These are phyloP conservation scores for Bipolaris bicolor DNA, from an alignment of 2,329 filamentous ascomycete genomes.

Conservation along the genomic window DNA sequence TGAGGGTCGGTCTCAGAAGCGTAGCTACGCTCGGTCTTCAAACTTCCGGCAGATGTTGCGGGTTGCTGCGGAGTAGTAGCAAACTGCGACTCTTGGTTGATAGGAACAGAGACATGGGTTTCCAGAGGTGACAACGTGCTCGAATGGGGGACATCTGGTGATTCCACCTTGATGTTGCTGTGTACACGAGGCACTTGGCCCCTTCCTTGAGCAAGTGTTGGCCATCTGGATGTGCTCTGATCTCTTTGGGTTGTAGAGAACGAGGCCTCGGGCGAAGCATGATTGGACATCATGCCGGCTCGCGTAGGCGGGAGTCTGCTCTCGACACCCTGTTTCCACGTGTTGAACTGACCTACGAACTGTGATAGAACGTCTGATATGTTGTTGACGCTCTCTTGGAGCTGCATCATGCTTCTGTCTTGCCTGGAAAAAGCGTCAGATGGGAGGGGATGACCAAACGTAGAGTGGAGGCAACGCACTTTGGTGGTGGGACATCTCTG, in stretches of 20 bases:
- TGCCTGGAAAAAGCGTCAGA: conserved; percentile 44
- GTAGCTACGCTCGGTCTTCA: conserved; percentile 35
- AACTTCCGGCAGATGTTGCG: conserved; percentile 44
- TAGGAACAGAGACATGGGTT: conserved; percentile 35
- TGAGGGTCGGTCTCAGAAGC: conserved; percentile 22
- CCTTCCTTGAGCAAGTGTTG: conserved; percentile 39
- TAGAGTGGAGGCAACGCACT: conserved; percentile 62
- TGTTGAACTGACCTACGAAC: conserved; percentile 41
- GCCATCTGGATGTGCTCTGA: conserved; percentile 33
- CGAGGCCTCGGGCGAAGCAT: conserved; percentile 40
- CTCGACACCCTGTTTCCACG: conserved; percentile 44
- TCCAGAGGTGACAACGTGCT: conserved; percentile 40
- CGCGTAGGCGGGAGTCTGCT: conserved; percentile 31
- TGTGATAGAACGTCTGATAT: conserved; percentile 40
- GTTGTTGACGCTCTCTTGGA: conserved; percentile 53
- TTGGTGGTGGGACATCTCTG: conserved; percentile 87
- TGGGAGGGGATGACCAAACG: neutral
- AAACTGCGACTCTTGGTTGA: conserved; percentile 39
- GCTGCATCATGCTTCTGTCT: conserved; percentile 59
- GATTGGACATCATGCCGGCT: conserved; percentile 28
- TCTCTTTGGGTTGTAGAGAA: conserved; percentile 35
- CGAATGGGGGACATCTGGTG: conserved; percentile 35
- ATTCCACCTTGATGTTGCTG: conserved; percentile 44
- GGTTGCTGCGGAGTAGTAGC: conserved; percentile 33
- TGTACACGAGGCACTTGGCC: conserved; percentile 35